Conservation (phyloP, 2,329 filamentous ascomycete species). For the Alternaria ethzedia region DNA sequence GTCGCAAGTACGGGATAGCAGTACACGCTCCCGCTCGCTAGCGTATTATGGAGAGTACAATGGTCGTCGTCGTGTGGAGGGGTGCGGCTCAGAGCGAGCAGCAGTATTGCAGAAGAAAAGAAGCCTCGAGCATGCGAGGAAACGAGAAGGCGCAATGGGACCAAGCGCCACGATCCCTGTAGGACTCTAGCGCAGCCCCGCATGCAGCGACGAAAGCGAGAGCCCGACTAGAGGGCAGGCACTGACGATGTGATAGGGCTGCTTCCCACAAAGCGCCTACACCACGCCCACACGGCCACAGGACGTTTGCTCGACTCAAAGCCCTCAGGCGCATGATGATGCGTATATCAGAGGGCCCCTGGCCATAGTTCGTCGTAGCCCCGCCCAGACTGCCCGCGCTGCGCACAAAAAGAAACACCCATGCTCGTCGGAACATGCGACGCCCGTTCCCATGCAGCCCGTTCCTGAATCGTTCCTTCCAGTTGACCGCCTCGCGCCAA, state of each 20-base stretch:
- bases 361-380: neutral
- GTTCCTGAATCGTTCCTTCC: slow-evolving; percentile 15
- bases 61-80: neutral
- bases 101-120: slow-evolving; percentile 5
- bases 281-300: neutral
- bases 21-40: neutral
- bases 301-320: neutral
- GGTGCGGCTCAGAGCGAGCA: neutral
- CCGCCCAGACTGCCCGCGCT: neutral
- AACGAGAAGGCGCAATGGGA: slow-evolving; percentile 21
- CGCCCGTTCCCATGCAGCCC: slow-evolving; percentile 9
- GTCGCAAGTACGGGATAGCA: neutral
- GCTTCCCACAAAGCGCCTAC: neutral
- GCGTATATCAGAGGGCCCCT: neutral
- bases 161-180: slow-evolving; percentile 18
- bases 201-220: slow-evolving; percentile 3
- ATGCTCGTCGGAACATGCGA: slow-evolving; percentile 11
- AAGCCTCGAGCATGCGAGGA: slow-evolving; percentile 19
- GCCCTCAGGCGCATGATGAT: slow-evolving; percentile 2
- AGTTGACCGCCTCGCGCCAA: slow-evolving; percentile 10
- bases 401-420: slow-evolving; percentile 2
- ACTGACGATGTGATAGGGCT: slow-evolving; percentile 7
- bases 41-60: neutral
- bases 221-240: slow-evolving; percentile 1
- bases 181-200: slow-evolving; percentile 13